phyloP scores from a whole-genome alignment of 2,329 filamentous ascomycete genomes.

The Chrysosporium keratinophilum region DNA sequence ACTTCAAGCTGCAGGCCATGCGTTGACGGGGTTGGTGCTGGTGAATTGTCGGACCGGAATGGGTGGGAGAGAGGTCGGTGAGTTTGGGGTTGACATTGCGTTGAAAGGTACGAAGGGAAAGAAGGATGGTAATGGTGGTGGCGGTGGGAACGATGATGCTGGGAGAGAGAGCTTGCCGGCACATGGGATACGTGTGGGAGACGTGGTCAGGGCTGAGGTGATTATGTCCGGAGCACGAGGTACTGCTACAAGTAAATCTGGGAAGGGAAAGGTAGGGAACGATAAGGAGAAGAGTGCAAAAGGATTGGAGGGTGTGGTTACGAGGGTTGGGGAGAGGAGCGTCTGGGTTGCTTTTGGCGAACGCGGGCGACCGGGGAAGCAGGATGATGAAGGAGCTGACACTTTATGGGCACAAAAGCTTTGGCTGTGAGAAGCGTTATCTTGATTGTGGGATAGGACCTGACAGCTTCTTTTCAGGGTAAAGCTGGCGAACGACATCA shows the following conservation, averaged over 20 bases:
- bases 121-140: constrained; percentile 16
- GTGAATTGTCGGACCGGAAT: constrained; percentile 73
- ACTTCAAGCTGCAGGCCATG: constrained; percentile 34
- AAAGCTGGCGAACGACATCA: constrained; percentile 57
- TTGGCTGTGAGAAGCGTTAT: constrained; percentile 47
- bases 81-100: constrained; percentile 63
- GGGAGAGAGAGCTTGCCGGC: constrained; percentile 27
- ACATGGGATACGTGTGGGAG: constrained; percentile 40
- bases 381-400: constrained; percentile 36
- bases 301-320: constrained; percentile 39
- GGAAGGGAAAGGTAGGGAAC: constrained; percentile 26
- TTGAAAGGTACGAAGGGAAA: constrained; percentile 28
- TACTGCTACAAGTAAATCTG: constrained; percentile 18
- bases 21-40: constrained; percentile 48
- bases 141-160: constrained; percentile 26
- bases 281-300: constrained; percentile 27
- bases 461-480: constrained; percentile 37
- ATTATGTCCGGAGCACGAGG: constrained; percentile 19
- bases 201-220: constrained; percentile 39
- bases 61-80: constrained; percentile 80
- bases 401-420: constrained; percentile 48
- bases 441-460: constrained; percentile 5
- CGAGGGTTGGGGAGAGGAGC: constrained; percentile 33
- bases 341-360: constrained; percentile 39
- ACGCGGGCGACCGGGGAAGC: constrained; percentile 28